Evolutionary conservation across 768 basidiomycete genomes (phyloP).

Genomic region (Pluteus cervinus): DNA sequence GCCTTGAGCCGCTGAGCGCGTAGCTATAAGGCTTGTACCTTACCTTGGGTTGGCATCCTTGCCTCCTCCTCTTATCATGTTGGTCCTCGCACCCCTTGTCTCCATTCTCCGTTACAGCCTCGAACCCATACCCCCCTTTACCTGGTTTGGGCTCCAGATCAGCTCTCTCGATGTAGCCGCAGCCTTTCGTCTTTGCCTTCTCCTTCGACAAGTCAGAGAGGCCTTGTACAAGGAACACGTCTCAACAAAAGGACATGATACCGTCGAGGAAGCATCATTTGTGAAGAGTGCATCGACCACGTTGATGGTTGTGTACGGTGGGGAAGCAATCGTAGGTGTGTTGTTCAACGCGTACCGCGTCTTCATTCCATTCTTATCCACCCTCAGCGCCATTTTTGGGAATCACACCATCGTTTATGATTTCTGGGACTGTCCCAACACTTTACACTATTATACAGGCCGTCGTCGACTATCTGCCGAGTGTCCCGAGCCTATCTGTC

Average conservation of each 20-base stretch:
- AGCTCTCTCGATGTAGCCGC: constrained; percentile 64
- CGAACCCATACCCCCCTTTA: constrained; percentile 57
- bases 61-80: constrained; percentile 20
- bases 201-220: constrained; percentile 64
- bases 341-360: constrained; percentile 7
- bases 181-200: constrained; percentile 61
- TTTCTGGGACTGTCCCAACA: constrained; percentile 59
- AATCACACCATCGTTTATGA: constrained; percentile 71
- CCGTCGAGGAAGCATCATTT: constrained; percentile 48
- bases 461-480: constrained; percentile 54
- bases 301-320: constrained; percentile 69
- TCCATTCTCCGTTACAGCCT: constrained; percentile 48
- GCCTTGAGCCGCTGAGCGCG: not conserved
- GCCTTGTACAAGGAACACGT: constrained; percentile 36
- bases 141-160: constrained; percentile 56
- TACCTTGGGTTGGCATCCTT: not conserved
- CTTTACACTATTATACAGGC: constrained; percentile 60
- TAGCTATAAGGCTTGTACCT: not conserved
- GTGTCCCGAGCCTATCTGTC: constrained; percentile 43
- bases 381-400: constrained; percentile 57
- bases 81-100: constrained; percentile 34
- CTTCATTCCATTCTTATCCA: constrained; percentile 3
- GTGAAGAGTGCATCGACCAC: constrained; percentile 51
- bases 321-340: constrained; percentile 66
- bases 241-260: constrained; percentile 27